A percentile compares a stretch with the other conserved stretches of the same genome.
These are phyloP conservation scores for Beta vulgaris DNA, from an alignment of 148 eudicot genomes.

Conservation along the genomic window DNA sequence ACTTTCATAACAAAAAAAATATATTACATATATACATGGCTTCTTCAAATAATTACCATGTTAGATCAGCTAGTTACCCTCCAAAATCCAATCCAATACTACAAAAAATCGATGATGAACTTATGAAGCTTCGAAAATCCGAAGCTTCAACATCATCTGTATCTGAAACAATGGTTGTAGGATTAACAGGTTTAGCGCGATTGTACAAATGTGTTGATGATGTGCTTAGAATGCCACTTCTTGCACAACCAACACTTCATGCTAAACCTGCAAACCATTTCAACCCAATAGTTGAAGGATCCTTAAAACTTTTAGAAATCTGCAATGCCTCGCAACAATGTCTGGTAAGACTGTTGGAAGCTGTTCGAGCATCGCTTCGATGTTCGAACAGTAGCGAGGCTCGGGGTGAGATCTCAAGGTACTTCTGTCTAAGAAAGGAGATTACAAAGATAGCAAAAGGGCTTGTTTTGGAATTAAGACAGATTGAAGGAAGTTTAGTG, in stretches of 20 bases:
- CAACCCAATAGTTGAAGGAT: not conserved
- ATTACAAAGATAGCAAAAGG: slow-evolving; percentile 3
- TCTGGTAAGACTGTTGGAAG: slow-evolving; percentile 1
- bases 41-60: slow-evolving; percentile 24
- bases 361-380: not conserved
- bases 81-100: slow-evolving; percentile 42
- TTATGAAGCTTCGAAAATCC: slow-evolving; percentile 37
- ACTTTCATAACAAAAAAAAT: no score
- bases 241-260: not conserved
- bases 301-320: slow-evolving; percentile 15
- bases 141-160: slow-evolving; percentile 33
- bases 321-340: slow-evolving; percentile 11
- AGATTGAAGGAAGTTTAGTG: slow-evolving; percentile 7
- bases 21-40: slow-evolving; percentile 19
- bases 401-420: not conserved
- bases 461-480: not conserved
- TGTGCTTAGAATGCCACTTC: slow-evolving; percentile 2
- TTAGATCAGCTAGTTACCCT: slow-evolving; percentile 54
- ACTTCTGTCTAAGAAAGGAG: slow-evolving; percentile 12
- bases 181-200: slow-evolving; percentile 16
- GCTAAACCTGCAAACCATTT: not conserved
- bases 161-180: slow-evolving; percentile 15
- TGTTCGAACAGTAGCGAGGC: not conserved
- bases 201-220: slow-evolving; percentile 23
- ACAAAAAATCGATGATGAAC: slow-evolving; percentile 33